These are phyloP conservation scores for Hortiboletus campestris DNA, from an alignment of 768 basidiomycete genomes.

Conservation along the genomic window DNA sequence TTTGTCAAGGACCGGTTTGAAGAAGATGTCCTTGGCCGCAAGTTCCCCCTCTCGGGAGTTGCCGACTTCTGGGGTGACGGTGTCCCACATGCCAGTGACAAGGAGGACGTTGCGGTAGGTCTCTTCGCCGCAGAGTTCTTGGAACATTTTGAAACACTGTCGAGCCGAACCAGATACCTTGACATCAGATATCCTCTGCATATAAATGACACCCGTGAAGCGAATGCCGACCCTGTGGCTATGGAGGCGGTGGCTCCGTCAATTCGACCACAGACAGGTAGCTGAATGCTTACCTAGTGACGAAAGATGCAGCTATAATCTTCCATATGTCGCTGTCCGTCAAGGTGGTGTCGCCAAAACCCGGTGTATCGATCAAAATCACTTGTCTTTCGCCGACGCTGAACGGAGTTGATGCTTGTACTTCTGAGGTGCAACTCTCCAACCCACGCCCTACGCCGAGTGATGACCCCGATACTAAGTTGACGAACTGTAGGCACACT, in stretches of 20 bases:
- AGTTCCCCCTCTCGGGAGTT: conserved; percentile 44
- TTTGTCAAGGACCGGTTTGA: conserved; percentile 46
- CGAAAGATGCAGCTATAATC: conserved; percentile 44
- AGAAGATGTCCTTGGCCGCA: conserved; percentile 41
- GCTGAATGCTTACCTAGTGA: conserved; percentile 19
- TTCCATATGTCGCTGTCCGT: conserved; percentile 50
- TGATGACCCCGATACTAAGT: conserved; percentile 29
- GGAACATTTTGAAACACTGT: conserved; percentile 49
- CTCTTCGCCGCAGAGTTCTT: conserved; percentile 49
- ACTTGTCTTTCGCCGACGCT: conserved; percentile 34
- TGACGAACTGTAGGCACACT: conserved; percentile 31
- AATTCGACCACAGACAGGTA: not conserved
- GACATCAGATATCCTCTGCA: conserved; percentile 51
- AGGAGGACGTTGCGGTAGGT: conserved; percentile 47
- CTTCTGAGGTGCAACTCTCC: conserved; percentile 35
- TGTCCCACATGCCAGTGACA: conserved; percentile 53
- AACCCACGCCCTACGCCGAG: conserved; percentile 32
- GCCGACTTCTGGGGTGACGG: conserved; percentile 34
- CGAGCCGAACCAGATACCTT: conserved; percentile 46
- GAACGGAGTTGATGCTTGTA: conserved; percentile 29
- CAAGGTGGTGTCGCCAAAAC: conserved; percentile 53
- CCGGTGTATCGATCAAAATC: conserved; percentile 59
- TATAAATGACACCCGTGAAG: conserved; percentile 48
- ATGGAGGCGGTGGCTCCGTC: not conserved
- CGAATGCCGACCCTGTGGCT: conserved; percentile 28